These are phyloP conservation scores for Sugiyamaella boreocaroliniensis DNA, from an alignment of 805 yeast genomes.

Conservation along the genomic window DNA sequence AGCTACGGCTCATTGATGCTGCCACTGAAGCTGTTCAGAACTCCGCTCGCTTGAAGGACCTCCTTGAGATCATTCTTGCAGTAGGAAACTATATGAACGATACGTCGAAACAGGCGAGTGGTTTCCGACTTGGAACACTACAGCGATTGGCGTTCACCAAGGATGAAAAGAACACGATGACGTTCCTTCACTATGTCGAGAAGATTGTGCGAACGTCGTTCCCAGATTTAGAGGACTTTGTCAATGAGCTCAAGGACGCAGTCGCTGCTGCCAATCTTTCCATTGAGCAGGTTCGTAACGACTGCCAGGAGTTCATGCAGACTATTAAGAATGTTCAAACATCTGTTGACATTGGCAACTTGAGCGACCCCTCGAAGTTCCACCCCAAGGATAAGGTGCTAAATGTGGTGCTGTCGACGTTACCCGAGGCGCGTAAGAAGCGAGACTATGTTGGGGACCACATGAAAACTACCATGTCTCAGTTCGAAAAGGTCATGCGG, in stretches of 20 bases:
- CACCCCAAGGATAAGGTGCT: conserved; percentile 81
- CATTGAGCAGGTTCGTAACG: conserved; percentile 71
- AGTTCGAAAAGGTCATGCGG: conserved; percentile 65
- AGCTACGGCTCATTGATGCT: conserved; percentile 61
- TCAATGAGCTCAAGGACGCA: conserved; percentile 62
- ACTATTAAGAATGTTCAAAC: conserved; percentile 62
- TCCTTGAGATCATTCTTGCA: conserved; percentile 76
- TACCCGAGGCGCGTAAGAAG: conserved; percentile 72
- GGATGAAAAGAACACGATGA: conserved; percentile 79
- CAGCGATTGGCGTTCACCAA: conserved; percentile 86
- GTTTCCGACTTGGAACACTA: conserved; percentile 84
- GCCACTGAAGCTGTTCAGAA: conserved; percentile 62
- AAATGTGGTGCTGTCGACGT: conserved; percentile 50
- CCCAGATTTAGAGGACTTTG: conserved; percentile 69
- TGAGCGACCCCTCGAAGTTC: conserved; percentile 68
- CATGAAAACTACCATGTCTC: conserved; percentile 52
- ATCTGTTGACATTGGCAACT: conserved; percentile 73
- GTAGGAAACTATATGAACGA: conserved; percentile 98
- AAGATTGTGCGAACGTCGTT: conserved; percentile 75
- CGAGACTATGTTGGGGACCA: conserved; percentile 59
- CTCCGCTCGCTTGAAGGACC: conserved; percentile 61
- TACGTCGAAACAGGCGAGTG: conserved; percentile 82
- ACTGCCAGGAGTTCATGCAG: conserved; percentile 57
- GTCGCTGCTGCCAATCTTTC: conserved; percentile 62
- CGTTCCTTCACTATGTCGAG: conserved; percentile 89